Percentiles rank a stretch among this genome's conserved stretches.
phyloP scores from a whole-genome alignment of 2,329 filamentous ascomycete genomes.

The Colletotrichum kahawae region DNA sequence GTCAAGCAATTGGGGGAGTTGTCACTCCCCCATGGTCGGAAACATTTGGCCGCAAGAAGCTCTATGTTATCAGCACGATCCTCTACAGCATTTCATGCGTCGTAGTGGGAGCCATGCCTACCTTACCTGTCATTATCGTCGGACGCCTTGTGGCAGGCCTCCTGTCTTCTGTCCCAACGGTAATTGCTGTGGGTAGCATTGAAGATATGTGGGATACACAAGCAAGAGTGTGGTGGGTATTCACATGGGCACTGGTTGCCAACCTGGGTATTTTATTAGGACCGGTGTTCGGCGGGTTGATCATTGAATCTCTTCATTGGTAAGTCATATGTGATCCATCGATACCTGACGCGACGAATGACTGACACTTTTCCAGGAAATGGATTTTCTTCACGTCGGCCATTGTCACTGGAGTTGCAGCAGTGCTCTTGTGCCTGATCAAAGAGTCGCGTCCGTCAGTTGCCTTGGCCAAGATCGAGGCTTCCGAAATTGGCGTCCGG shows the following conservation, averaged over 20 bases:
- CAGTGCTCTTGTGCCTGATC: not conserved
- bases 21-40: slow-evolving; percentile 4
- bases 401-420: not conserved
- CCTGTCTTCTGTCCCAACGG: not conserved
- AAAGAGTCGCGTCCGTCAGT: slow-evolving; percentile 8
- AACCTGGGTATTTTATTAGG: not conserved
- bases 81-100: slow-evolving; percentile 1
- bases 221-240: not conserved
- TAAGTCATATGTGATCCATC: not conserved
- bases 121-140: not conserved
- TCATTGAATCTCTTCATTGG: not conserved
- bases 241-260: not conserved
- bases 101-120: not conserved
- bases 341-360: accelerated
- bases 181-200: not conserved
- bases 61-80: not conserved
- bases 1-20: not conserved
- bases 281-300: not conserved
- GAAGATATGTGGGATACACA: slow-evolving; percentile 11
- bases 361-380: not conserved
- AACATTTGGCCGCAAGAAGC: slow-evolving; percentile 5
- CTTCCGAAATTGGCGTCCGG: not conserved
- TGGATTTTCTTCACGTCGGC: slow-evolving; percentile 4
- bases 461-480: not conserved
- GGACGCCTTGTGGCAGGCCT: not conserved